Evolutionary conservation across 441 rosid species (phyloP), one percentile per base, ranked within the genome.

Genomic region (Euphorbia schlechtendalii): DNA sequence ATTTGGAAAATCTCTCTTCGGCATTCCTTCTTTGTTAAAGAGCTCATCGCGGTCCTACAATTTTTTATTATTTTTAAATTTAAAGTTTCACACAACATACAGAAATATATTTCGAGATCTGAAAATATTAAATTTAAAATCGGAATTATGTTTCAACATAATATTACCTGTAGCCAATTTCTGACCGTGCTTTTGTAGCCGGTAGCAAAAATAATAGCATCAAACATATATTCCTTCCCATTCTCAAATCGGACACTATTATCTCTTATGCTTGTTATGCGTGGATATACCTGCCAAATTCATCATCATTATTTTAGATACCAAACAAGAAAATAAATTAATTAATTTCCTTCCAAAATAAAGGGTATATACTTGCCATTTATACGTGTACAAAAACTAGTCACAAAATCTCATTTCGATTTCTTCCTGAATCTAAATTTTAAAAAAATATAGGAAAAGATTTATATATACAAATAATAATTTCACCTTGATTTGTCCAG

Each of bases 21-120:
- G 88, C 77, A 83, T 71, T 46, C 90, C 86, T 20, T 64, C 58
- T 22, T 75, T 73, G 38, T 74, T 63, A 65, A 86, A 65, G 4
- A 78, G 61, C 18, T 77, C 65, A 0, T 68, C 59, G 5, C 67
- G 73, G 34, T 74, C 78, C 85, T 85, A 48, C 63, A 69, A 8
- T 52, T 32, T 32, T 32, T 32, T 32, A 6, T 32, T 32, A 6
- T 6, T 2, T 32, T 2, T 32, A 32, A 32, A 32, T 32, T 32
- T 2, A 32, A 6, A 32, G 3, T 32, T 6, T 32, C 6, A 32
- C 34, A 32, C 34, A 32, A 32, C 34, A 32, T 6, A 32, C 6
- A 6, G 4, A 32, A 2, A 32, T 32, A 32, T 32, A 32, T 32
- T 3, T 32, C 6, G 4, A 3, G 3, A 32, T 2, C 3, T 32